Base-by-base conservation (phyloP, 2,329 filamentous ascomycete species). In the Aplosporella prunicola region DNA sequence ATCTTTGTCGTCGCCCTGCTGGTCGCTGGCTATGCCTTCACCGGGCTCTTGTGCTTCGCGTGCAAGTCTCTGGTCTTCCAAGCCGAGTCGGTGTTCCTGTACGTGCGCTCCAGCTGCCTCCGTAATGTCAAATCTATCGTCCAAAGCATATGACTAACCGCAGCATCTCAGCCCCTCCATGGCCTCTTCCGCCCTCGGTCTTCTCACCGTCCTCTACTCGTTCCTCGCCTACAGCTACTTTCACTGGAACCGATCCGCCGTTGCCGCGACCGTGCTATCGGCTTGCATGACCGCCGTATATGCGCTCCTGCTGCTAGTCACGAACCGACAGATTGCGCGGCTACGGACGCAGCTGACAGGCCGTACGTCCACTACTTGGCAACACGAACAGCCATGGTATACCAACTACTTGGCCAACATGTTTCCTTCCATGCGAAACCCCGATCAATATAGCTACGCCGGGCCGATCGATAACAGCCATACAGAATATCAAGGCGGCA, bases 1-100 rank as follows among this genome's bases (percentile, higher is more conserved):
- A 64, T 68, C 33, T 62, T 69, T 40, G 60, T 67, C 16, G 57
- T 67, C 45, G 61, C 64, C 5, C 53, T 72, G 13, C 54, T 71
- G 6, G 60, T 63, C 1, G 58, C 63, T 28, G 68, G 67, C 20
- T 67, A 69, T 49, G 64, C 61, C 2, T 63, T 68, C 43, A 69
- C 67, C 1, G 61, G 55, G 24, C 54, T 69, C 29, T 51, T 69
- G 27, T 65, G 61, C 51, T 66, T 70, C 41, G 60, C 64, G 9
- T 63, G 66, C 44, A 61, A 56, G 30, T 65, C 60, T 45, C 53
- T 58, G 42, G 45, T 61, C 16, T 72, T 70, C 45, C 67, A 65
- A 41, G 59, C 63, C 30, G 66, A 71, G 35, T 49, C 55, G 20
- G 57, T 72, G 45, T 69, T 69, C 46, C 48, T 68, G 47, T 67